Percentiles rank a stretch among this genome's conserved stretches.
Evolutionary conservation across 2,329 filamentous ascomycete genomes (phyloP).

Genomic region (Didymella keratinophila): DNA sequence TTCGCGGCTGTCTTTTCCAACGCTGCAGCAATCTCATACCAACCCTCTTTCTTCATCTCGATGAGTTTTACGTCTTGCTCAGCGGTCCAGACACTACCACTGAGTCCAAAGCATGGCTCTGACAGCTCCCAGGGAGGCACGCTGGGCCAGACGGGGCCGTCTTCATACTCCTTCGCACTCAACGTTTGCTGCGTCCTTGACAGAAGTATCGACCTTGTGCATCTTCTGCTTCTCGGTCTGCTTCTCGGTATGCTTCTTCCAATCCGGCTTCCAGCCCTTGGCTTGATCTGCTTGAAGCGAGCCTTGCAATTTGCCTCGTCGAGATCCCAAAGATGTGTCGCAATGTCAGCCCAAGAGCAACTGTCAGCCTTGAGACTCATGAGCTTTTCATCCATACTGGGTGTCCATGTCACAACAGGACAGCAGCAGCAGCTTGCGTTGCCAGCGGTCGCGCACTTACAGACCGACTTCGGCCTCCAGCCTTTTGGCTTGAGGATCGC

Average conservation of each 20-base stretch:
- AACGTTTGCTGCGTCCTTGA: no score
- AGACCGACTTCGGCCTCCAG: neutral
- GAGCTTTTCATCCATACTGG: neutral
- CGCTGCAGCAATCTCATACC: no score
- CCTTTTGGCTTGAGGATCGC: neutral
- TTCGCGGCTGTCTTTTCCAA: no score
- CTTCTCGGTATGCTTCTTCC: neutral
- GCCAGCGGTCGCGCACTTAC: neutral
- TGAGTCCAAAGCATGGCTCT: no score
- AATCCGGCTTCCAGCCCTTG: conserved; percentile 1
- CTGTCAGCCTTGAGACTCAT: neutral
- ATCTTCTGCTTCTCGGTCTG: neutral
- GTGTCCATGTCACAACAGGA: neutral
- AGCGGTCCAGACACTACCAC: no score
- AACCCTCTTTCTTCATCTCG: no score
- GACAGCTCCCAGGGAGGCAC: no score
- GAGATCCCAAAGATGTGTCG: neutral
- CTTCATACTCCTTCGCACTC: no score
- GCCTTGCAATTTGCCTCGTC: neutral
- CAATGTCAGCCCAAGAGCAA: neutral
- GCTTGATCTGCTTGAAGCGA: conserved; percentile 10
- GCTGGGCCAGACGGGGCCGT: no score
- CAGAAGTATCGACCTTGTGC: no score
- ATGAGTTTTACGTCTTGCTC: no score
- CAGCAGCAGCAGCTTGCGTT: neutral